These are phyloP conservation scores for Rubus parviflorus DNA, from an alignment of 306 rosid genomes.

Conservation along the genomic window DNA sequence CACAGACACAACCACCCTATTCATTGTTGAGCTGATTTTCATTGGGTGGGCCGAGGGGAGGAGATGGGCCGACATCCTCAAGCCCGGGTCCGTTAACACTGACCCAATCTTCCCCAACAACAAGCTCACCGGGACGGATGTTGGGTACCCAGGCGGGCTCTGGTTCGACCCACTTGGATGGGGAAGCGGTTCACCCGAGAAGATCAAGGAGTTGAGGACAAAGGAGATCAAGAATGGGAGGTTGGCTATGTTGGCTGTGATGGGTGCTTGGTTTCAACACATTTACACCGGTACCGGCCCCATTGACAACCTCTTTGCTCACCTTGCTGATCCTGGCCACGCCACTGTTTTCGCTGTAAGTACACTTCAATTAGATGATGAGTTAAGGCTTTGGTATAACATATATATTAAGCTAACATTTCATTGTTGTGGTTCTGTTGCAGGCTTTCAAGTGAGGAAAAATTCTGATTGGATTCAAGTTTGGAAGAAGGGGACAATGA, in stretches of 20 bases:
- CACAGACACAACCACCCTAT: constrained; percentile 73
- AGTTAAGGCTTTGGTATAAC: not conserved
- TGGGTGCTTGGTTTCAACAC: constrained; percentile 85
- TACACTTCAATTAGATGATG: not conserved
- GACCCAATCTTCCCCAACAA: constrained; percentile 82
- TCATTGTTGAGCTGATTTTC: constrained; percentile 57
- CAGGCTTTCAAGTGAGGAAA: constrained; percentile 75
- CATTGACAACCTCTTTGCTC: constrained; percentile 77
- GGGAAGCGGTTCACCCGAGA: constrained; percentile 76
- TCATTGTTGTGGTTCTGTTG: not conserved
- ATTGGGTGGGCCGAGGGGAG: constrained; percentile 84
- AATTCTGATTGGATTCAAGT: constrained; percentile 14
- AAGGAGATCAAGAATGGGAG: constrained; percentile 78
- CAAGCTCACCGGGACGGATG: constrained; percentile 78
- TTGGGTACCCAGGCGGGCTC: constrained; percentile 70
- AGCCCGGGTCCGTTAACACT: constrained; percentile 67
- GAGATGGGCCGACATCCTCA: constrained; percentile 73
- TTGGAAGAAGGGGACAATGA: constrained; percentile 4
- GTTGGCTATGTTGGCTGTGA: constrained; percentile 76
- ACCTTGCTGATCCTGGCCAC: constrained; percentile 82
- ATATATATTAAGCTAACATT: constrained; percentile 10
- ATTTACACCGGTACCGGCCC: constrained; percentile 76
- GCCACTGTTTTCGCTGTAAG: constrained; percentile 65
- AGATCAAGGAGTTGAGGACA: constrained; percentile 69
- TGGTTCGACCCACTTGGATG: constrained; percentile 80